A percentile compares a stretch with the other conserved stretches of the same genome.
Conservation (phyloP, 257 asterid species). For the Solanum acaule region DNA sequence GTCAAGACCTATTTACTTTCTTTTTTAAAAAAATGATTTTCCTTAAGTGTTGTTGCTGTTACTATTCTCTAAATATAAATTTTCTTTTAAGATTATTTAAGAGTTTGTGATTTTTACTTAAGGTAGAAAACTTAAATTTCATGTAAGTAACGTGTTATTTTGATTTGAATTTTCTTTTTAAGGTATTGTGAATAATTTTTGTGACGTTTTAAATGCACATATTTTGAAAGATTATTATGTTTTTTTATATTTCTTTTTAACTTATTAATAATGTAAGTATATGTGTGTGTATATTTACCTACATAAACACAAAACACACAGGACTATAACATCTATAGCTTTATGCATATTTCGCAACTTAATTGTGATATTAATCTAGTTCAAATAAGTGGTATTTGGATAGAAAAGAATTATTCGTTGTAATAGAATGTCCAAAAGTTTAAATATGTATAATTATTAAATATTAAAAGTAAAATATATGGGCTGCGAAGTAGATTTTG, state of each 20-base stretch:
- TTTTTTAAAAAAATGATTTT: too few species aligned
- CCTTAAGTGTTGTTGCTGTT: background rate
- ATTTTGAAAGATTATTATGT: background rate
- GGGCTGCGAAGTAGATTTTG: fast-evolving
- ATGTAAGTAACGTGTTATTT: background rate
- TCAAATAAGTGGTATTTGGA: too few species aligned
- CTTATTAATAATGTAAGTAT: background rate
- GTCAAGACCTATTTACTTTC: background rate
- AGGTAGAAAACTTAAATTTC: background rate
- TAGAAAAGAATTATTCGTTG: background rate
- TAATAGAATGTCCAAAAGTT: too few species aligned
- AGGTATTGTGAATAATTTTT: background rate
- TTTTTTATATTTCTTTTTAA: background rate
- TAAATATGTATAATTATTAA: background rate
- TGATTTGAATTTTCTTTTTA: too few species aligned
- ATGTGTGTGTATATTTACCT: background rate
- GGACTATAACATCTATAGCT: too few species aligned
- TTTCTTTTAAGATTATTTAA: background rate
- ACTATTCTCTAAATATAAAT: background rate
- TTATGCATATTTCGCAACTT: background rate
- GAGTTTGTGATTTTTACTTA: background rate
- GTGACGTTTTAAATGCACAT: background rate
- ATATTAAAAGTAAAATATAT: too few species aligned
- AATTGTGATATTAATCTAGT: too few species aligned
- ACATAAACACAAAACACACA: background rate